phyloP scores from a whole-genome alignment of 768 basidiomycete species.

The Ramaria rubella region DNA sequence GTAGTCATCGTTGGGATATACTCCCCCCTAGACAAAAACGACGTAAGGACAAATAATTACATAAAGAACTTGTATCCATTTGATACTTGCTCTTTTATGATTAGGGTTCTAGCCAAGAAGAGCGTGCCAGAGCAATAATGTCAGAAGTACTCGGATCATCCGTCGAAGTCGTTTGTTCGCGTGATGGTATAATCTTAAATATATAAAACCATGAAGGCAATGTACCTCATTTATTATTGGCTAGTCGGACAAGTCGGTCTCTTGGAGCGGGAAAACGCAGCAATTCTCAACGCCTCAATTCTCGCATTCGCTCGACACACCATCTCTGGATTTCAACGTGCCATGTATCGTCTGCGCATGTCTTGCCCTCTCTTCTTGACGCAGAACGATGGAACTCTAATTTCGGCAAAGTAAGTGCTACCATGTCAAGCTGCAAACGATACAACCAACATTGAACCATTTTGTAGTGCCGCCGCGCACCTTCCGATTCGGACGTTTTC shows the following conservation, averaged over 20 bases:
- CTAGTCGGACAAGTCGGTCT: slow-evolving; percentile 52
- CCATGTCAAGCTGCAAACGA: not conserved
- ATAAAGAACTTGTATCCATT: not conserved
- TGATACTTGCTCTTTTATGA: not conserved
- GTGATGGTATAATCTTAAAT: slow-evolving; percentile 30
- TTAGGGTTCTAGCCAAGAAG: slow-evolving; percentile 38
- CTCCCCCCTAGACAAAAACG: slow-evolving; percentile 8
- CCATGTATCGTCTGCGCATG: slow-evolving; percentile 39
- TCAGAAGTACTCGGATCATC: slow-evolving; percentile 32
- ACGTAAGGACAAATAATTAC: slow-evolving; percentile 1
- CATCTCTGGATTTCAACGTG: slow-evolving; percentile 45
- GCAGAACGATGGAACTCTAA: slow-evolving; percentile 48
- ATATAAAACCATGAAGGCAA: not conserved
- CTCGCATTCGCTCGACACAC: slow-evolving; percentile 51
- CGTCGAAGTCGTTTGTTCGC: slow-evolving; percentile 44
- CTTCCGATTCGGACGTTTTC: slow-evolving; percentile 60
- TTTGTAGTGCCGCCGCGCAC: slow-evolving; percentile 32
- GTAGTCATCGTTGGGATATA: slow-evolving; percentile 12
- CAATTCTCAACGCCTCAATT: slow-evolving; percentile 62
- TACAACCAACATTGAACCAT: not conserved
- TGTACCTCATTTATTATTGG: not conserved
- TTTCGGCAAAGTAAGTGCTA: slow-evolving; percentile 43
- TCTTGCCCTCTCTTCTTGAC: slow-evolving; percentile 37
- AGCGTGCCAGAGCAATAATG: slow-evolving; percentile 37
- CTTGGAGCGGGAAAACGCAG: slow-evolving; percentile 60